Evolutionary conservation across 1,284 basidiomycete species (phyloP).

Genomic region (Leccinum pallidistipes): DNA sequence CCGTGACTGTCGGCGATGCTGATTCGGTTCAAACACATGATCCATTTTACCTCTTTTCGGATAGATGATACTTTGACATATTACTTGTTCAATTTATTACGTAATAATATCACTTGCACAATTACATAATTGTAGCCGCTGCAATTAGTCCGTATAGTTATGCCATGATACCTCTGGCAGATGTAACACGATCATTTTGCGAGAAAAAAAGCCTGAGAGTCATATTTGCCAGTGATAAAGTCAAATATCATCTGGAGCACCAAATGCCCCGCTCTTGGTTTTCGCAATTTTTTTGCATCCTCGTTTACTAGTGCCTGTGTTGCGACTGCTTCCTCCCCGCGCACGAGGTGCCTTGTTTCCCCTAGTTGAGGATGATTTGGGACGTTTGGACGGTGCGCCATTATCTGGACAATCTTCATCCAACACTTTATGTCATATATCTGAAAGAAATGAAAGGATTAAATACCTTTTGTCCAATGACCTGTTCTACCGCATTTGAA

Average conservation of each 20-base stretch:
- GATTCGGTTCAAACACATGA: too few relatives aligned
- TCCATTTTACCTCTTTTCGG: too few relatives aligned
- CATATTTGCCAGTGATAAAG: neutral
- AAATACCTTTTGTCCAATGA: slow-evolving; percentile 33
- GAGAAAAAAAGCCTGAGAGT: neutral
- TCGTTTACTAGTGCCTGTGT: slow-evolving; percentile 20
- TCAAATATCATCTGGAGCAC: slow-evolving; percentile 37
- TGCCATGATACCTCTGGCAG: too few relatives aligned
- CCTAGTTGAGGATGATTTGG: slow-evolving; percentile 27
- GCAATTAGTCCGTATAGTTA: too few relatives aligned
- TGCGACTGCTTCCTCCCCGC: slow-evolving; percentile 32
- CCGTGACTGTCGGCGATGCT: too few relatives aligned
- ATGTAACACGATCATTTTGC: neutral
- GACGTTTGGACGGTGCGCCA: slow-evolving; percentile 29
- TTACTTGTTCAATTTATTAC: too few relatives aligned
- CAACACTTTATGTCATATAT: slow-evolving; percentile 1
- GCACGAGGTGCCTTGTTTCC: slow-evolving; percentile 26
- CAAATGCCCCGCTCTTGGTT: slow-evolving; percentile 37
- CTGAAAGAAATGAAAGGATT: neutral
- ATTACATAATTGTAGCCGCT: too few relatives aligned
- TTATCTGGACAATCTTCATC: slow-evolving; percentile 29
- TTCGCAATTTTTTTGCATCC: slow-evolving; percentile 29
- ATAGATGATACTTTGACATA: too few relatives aligned
- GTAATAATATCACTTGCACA: too few relatives aligned
- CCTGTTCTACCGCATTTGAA: slow-evolving; percentile 34